These are phyloP conservation scores for Neltuma alba DNA, from an alignment of 306 rosid species.

Conservation along the genomic window DNA sequence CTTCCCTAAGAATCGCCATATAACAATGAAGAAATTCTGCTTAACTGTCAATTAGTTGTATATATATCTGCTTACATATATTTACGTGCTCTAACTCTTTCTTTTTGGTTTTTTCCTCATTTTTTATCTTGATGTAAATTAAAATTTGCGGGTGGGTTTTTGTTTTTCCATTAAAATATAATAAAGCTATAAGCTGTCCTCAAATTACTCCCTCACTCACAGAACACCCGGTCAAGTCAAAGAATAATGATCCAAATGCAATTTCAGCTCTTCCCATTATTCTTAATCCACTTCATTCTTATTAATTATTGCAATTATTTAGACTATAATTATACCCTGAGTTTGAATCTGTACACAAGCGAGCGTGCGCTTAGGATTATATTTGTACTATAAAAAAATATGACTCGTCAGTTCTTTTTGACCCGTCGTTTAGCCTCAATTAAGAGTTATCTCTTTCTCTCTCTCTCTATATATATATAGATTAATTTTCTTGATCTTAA, in stretches of 20 bases:
- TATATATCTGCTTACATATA: background rate
- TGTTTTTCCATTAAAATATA: slow-evolving; percentile 18
- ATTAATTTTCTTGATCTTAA: slow-evolving; percentile 8
- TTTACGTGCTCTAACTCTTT: slow-evolving; percentile 14
- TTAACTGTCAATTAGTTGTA: slow-evolving; percentile 48
- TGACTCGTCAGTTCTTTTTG: slow-evolving; percentile 6
- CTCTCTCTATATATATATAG: background rate
- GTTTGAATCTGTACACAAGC: slow-evolving; percentile 32
- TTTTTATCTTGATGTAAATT: background rate
- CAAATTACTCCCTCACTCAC: slow-evolving; percentile 36
- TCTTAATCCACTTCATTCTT: slow-evolving; percentile 40
- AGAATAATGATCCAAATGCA: slow-evolving; percentile 52
- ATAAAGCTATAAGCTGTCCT: slow-evolving; percentile 36
- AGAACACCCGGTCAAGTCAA: slow-evolving; percentile 64
- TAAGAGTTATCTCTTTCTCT: background rate
- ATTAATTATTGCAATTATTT: slow-evolving; percentile 28
- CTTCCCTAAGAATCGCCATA: slow-evolving; percentile 66
- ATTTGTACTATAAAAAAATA: background rate
- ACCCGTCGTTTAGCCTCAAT: slow-evolving; percentile 4
- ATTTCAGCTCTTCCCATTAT: slow-evolving; percentile 57
- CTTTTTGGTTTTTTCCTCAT: background rate
- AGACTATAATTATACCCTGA: slow-evolving; percentile 21
- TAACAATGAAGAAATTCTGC: slow-evolving; percentile 65
- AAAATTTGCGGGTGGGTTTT: background rate
- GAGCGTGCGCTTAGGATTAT: slow-evolving; percentile 23